These are phyloP conservation scores for Colletotrichum gloeosporioides DNA, from an alignment of 2,329 filamentous ascomycete species.

Conservation along the genomic window DNA sequence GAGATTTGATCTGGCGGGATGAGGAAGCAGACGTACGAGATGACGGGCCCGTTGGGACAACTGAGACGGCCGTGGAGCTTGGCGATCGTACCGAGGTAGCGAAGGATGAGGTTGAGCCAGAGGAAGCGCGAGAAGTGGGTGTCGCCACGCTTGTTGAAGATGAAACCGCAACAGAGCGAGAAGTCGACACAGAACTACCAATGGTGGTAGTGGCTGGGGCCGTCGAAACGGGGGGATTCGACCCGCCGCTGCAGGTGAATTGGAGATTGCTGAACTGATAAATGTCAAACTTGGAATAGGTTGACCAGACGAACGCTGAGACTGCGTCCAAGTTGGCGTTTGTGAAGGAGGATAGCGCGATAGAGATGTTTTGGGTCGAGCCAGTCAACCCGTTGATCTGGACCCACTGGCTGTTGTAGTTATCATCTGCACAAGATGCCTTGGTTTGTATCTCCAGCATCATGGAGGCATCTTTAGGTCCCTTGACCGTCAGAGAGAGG, in stretches of 20 bases:
- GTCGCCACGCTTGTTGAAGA: neutral
- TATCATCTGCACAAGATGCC: conserved; percentile 46
- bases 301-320: conserved; percentile 15
- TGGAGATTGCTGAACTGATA: conserved; percentile 10
- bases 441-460: conserved; percentile 34
- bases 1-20: neutral
- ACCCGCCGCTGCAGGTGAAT: neutral
- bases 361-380: conserved; percentile 51
- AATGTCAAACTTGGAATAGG: neutral
- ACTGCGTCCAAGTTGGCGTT: conserved; percentile 4
- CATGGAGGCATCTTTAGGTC: conserved; percentile 20
- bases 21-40: neutral
- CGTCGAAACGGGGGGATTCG: neutral
- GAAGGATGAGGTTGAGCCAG: neutral
- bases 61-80: neutral
- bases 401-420: conserved; percentile 48
- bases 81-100: neutral
- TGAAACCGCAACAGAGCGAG: neutral
- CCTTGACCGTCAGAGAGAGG: conserved; percentile 30
- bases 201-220: neutral
- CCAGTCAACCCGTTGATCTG: conserved; percentile 53
- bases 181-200: neutral
- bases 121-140: neutral
- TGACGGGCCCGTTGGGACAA: neutral
- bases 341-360: conserved; percentile 45